A percentile compares a stretch with the other conserved stretches of the same genome.
These are phyloP conservation scores for Pythium sp. DNA, from an alignment of 352 stramenopile species.

Conservation along the genomic window DNA sequence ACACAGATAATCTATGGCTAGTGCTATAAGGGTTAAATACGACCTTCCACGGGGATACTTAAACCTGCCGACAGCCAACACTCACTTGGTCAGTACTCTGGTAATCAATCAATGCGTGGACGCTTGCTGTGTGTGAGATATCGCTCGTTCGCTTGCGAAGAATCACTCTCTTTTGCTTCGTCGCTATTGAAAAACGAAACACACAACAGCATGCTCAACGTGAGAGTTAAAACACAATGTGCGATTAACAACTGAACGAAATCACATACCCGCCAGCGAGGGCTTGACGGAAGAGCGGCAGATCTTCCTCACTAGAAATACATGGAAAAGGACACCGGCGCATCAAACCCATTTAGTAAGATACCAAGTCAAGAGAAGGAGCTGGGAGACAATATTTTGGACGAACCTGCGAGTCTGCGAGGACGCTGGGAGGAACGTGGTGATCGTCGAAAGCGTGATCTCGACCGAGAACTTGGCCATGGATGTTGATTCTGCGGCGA, in stretches of 20 bases:
- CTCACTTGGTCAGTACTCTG: not conserved
- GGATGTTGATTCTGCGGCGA: slow-evolving; percentile 68
- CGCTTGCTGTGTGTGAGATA: slow-evolving; percentile 70
- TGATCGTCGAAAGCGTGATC: slow-evolving; percentile 80
- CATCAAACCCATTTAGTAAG: not conserved
- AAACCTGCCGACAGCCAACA: not conserved
- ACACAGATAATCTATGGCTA: not conserved
- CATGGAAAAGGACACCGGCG: not conserved
- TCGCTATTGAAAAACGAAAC: slow-evolving; percentile 6
- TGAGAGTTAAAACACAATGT: not conserved
- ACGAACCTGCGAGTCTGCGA: slow-evolving; percentile 51
- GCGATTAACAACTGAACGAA: not conserved
- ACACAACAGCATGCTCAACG: not conserved
- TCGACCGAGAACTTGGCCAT: slow-evolving; percentile 71
- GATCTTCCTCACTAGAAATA: slow-evolving; percentile 32
- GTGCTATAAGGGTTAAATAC: slow-evolving; percentile 7
- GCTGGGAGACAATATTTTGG: not conserved
- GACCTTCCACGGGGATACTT: not conserved
- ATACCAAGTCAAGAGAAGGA: not conserved
- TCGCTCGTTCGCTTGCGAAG: slow-evolving; percentile 47
- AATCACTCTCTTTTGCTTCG: slow-evolving; percentile 29
- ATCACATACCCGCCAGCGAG: slow-evolving; percentile 13
- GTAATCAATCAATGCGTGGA: slow-evolving; percentile 31
- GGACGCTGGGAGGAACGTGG: slow-evolving; percentile 66
- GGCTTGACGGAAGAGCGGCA: slow-evolving; percentile 21